These are phyloP conservation scores for Chimonanthus salicifolius DNA, from an alignment of 164 flowering plant genomes.

Conservation along the genomic window DNA sequence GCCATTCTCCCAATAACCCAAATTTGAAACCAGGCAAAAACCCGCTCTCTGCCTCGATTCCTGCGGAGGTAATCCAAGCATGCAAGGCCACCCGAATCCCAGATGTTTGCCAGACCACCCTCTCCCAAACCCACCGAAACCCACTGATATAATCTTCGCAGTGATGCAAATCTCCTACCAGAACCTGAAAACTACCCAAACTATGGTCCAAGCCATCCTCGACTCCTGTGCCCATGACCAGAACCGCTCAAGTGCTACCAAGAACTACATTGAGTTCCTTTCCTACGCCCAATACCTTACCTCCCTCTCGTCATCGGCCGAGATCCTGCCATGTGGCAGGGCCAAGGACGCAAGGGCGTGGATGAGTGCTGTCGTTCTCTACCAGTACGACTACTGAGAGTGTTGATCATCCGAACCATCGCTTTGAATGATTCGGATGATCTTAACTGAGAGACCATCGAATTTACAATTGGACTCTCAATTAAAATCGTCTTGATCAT, in stretches of 20 bases:
- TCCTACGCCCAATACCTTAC: constrained; percentile 32
- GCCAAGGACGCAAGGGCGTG: constrained; percentile 70
- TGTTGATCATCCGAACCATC: too few relatives aligned
- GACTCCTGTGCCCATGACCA: constrained; percentile 31
- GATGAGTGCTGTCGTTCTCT: constrained; percentile 56
- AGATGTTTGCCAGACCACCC: constrained; percentile 35
- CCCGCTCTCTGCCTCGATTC: neutral
- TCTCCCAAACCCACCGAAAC: constrained; percentile 25
- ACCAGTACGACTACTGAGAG: constrained; percentile 42
- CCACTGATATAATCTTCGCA: constrained; percentile 41
- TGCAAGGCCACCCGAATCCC: constrained; percentile 69
- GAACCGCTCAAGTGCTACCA: constrained; percentile 57
- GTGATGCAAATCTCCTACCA: constrained; percentile 35
- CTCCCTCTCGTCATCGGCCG: constrained; percentile 15
- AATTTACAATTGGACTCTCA: too few relatives aligned
- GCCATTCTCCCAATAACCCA: neutral
- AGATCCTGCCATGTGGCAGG: constrained; percentile 29
- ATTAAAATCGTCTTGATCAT: too few relatives aligned
- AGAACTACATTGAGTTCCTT: constrained; percentile 48
- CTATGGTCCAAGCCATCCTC: constrained; percentile 43
- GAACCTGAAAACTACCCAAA: constrained; percentile 44
- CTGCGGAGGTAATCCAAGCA: constrained; percentile 34
- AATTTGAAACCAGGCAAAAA: neutral
- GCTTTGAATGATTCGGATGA: too few relatives aligned
- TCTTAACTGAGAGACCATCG: too few relatives aligned